Percentiles rank a stretch among this genome's conserved stretches.
Conservation (phyloP, 257 asterid genomes). For the Solanum etuberosum region DNA sequence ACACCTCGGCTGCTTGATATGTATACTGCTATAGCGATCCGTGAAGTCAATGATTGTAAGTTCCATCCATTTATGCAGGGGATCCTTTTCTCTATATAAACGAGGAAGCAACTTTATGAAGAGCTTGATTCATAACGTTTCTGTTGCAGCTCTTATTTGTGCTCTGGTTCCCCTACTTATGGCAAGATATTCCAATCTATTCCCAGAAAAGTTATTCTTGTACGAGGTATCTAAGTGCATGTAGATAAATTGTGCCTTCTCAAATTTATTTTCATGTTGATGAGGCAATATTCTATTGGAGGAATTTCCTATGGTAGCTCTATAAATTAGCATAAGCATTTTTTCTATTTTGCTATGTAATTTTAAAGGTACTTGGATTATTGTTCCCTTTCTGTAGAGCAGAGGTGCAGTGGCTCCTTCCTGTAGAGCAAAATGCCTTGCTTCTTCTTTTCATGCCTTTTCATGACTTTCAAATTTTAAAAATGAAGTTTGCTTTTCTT, state of each 20-base stretch:
- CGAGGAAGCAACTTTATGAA: background rate
- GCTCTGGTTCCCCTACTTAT: conserved; percentile 76
- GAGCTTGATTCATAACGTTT: conserved; percentile 13
- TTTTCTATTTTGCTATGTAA: background rate
- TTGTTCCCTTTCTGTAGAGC: background rate
- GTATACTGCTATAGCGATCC: conserved; percentile 56
- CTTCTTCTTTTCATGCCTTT: background rate
- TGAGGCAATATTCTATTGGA: background rate
- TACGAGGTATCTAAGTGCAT: conserved; percentile 50
- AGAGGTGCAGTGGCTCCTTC: background rate
- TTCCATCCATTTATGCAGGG: conserved; percentile 4
- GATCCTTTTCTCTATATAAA: background rate
- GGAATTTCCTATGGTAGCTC: background rate
- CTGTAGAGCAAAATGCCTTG: background rate
- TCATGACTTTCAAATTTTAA: background rate
- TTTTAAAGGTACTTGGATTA: background rate
- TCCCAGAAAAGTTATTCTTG: conserved; percentile 65
- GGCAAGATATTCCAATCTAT: conserved; percentile 73
- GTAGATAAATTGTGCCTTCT: background rate
- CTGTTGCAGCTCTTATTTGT: conserved; percentile 62
- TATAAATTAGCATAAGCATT: background rate
- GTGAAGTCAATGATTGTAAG: conserved; percentile 66
- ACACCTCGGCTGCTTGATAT: conserved; percentile 74
- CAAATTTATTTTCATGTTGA: background rate
- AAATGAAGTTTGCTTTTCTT: background rate